A percentile compares a stretch with the other conserved stretches of the same genome.
These are phyloP conservation scores for Suillus occidentalis DNA, from an alignment of 768 basidiomycete genomes.

Conservation along the genomic window DNA sequence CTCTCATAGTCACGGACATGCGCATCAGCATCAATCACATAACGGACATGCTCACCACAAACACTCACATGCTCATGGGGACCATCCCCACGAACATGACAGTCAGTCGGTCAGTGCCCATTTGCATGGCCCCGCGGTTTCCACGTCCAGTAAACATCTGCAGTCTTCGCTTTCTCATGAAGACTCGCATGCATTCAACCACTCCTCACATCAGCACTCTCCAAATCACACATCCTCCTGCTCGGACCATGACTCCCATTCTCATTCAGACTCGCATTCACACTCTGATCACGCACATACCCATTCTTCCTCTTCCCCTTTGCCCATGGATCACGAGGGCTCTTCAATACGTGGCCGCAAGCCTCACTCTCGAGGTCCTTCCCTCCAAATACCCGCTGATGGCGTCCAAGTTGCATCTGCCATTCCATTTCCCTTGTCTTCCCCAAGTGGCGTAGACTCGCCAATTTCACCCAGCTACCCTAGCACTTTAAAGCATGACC, in stretches of 20 bases:
- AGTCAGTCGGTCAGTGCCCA: constrained; percentile 21
- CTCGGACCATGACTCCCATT: constrained; percentile 24
- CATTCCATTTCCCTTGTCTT: constrained; percentile 28
- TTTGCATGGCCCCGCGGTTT: constrained; percentile 21
- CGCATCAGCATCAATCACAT: constrained; percentile 15
- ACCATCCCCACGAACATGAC: constrained; percentile 30
- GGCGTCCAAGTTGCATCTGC: constrained; percentile 20
- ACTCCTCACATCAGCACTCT: constrained; percentile 28
- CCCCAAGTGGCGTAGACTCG: constrained; percentile 34
- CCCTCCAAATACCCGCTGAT: constrained; percentile 37
- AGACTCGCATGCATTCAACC: constrained; percentile 20
- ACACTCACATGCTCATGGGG: constrained; percentile 34
- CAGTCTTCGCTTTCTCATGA: constrained; percentile 29
- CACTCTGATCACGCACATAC: constrained; percentile 18
- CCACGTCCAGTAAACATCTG: constrained; percentile 17
- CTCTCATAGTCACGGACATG: constrained; percentile 21
- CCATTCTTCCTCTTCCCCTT: constrained; percentile 12
- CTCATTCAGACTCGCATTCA: constrained; percentile 18
- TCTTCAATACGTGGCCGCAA: constrained; percentile 30
- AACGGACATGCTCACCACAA: constrained; percentile 30
- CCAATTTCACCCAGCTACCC: constrained; percentile 68
- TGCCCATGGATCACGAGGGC: constrained; percentile 8
- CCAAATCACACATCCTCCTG: constrained; percentile 22
- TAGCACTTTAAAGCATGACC: constrained; percentile 48
- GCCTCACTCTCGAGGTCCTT: constrained; percentile 41